Evolutionary conservation across 805 yeast genomes (phyloP), one percentile per base, ranked within the genome.

Genomic region (Metschnikowia lachancei): DNA sequence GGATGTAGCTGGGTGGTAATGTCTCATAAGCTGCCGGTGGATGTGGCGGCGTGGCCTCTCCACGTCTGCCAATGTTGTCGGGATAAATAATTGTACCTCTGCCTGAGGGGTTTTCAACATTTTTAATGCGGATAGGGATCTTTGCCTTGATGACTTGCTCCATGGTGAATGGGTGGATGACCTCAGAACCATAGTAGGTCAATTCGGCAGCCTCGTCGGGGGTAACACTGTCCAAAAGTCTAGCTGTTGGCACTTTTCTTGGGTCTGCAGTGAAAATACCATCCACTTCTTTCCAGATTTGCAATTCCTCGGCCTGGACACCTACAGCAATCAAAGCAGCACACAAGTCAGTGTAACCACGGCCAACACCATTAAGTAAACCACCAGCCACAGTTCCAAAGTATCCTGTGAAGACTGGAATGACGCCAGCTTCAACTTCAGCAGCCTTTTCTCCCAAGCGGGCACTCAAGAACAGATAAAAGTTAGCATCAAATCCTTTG

Each of bases 201-300:
- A 94, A 79, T 71, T 94, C 99, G 0, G 98, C 94, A 4, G 99
- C 99, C 71, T 94, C 99, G 63, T 94, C 98, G 3, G 99, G 99
- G 0, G 98, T 94, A 52, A 94, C 97, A 43, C 89, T 81, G 47
- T 82, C 80, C 53, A 94, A 74, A 42, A 92, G 73, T 57, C 96
- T 77, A 3, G 99, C 99, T 46, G 81, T 82, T 31, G 90, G 85
- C 24, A 94, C 98, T 59, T 94, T 94, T 51, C 99, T 77, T 34
- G 99, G 99, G 64, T 94, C 99, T 2, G 99, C 99, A 0, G 98
- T 91, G 73, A 94, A 94, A 33, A 94, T 94, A 58, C 99, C 99
- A 64, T 94, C 99, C 43, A 94, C 99, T 72, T 94, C 99, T 60
- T 94, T 94, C 99, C 99, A 94, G 41, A 94, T 88, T 70, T 94